phyloP scores from a whole-genome alignment of 805 yeast species.

The Teunomyces lycoperdinae region DNA sequence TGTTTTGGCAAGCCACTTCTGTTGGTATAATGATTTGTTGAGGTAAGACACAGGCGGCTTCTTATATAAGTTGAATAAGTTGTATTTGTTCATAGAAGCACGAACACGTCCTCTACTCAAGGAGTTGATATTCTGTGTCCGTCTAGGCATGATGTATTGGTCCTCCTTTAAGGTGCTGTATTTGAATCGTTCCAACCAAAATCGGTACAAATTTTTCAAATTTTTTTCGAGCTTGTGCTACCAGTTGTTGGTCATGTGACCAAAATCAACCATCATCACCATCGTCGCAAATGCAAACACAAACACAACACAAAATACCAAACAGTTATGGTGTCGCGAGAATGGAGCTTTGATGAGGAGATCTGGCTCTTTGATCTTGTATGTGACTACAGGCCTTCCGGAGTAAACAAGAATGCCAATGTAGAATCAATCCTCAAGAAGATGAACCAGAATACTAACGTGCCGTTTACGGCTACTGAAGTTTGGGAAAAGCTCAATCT shows the following conservation, averaged over 20 bases:
- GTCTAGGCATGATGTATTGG: constrained; percentile 53
- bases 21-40: constrained; percentile 77
- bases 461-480: constrained; percentile 43
- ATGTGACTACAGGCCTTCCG: constrained; percentile 69
- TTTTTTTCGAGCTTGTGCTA: constrained; percentile 1
- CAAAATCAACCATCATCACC: neutral
- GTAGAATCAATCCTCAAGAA: constrained; percentile 40
- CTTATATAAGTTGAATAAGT: constrained; percentile 84
- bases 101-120: constrained; percentile 72
- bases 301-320: neutral
- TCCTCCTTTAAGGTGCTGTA: neutral
- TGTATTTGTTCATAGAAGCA: constrained; percentile 87
- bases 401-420: constrained; percentile 45
- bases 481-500: constrained; percentile 55
- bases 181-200: no score
- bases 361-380: constrained; percentile 57
- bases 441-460: constrained; percentile 26
- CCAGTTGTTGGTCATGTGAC: constrained; percentile 2
- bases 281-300: constrained; percentile 2
- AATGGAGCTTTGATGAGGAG: constrained; percentile 64
- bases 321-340: constrained; percentile 9
- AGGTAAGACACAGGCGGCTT: constrained; percentile 54
- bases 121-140: constrained; percentile 54
- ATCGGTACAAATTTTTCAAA: neutral
- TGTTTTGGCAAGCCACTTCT: constrained; percentile 86